phyloP scores from a whole-genome alignment of 1,284 basidiomycete genomes.

The Apiotrichum gracile region DNA sequence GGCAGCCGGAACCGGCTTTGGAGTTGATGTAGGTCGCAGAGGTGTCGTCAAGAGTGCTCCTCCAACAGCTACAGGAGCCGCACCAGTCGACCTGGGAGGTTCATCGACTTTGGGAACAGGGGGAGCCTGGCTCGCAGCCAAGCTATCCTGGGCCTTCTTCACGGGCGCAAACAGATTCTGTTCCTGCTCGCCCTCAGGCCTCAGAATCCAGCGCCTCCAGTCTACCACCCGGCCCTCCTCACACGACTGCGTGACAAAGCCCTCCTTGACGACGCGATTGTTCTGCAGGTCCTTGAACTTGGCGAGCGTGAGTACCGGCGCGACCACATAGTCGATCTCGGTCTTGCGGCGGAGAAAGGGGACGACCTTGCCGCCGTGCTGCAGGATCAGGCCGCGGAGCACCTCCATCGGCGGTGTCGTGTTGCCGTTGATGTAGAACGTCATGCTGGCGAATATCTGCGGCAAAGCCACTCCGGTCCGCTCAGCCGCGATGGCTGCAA shows the following conservation, averaged over 20 bases:
- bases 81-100: no score
- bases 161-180: slow-evolving; percentile 27
- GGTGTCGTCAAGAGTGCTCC: no score
- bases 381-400: slow-evolving; percentile 69
- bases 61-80: no score
- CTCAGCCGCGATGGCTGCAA: slow-evolving; percentile 45
- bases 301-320: slow-evolving; percentile 78
- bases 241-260: slow-evolving; percentile 78
- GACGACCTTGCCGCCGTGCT: slow-evolving; percentile 76
- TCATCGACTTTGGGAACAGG: no score
- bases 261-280: slow-evolving; percentile 80
- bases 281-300: slow-evolving; percentile 81
- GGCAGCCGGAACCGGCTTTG: no score
- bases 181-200: slow-evolving; percentile 9
- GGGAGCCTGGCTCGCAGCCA: no score
- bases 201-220: slow-evolving; percentile 42
- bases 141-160: neutral
- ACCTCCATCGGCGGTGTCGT: slow-evolving; percentile 83
- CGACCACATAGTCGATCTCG: slow-evolving; percentile 62
- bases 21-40: no score
- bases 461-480: slow-evolving; percentile 44
- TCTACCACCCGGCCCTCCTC: slow-evolving; percentile 56
- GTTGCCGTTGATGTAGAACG: slow-evolving; percentile 87
- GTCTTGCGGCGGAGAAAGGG: slow-evolving; percentile 48
- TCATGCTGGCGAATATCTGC: slow-evolving; percentile 64